phyloP scores from a whole-genome alignment of 106 monocot species.

The Narthecium ossifragum region DNA sequence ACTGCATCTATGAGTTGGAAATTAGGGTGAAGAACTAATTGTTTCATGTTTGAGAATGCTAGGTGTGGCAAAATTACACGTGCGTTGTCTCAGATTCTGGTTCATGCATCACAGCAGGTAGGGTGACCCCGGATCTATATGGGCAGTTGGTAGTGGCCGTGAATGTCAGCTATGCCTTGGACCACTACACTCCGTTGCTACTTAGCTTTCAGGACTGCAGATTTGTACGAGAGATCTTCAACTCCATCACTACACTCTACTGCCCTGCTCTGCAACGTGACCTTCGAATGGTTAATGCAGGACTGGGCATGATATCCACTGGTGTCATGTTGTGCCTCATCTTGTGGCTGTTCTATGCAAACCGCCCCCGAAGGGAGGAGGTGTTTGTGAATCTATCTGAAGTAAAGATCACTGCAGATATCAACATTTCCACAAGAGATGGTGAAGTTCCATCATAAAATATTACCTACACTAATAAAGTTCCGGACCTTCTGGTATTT shows the following conservation, averaged over 20 bases:
- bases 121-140: constrained; percentile 50
- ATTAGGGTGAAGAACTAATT: no score
- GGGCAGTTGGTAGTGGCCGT: constrained; percentile 42
- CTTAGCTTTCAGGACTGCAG: constrained; percentile 62
- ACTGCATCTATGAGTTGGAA: no score
- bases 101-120: constrained; percentile 34
- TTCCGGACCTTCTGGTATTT: neutral
- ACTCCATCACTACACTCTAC: constrained; percentile 27
- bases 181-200: constrained; percentile 54
- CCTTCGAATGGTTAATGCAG: constrained; percentile 40
- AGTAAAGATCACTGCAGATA: constrained; percentile 16
- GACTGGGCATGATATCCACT: constrained; percentile 40
- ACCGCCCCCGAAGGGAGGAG: constrained; percentile 69
- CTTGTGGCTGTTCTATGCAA: constrained; percentile 59
- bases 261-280: constrained; percentile 43
- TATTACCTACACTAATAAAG: neutral
- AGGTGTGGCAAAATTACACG: constrained; percentile 69
- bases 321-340: constrained; percentile 59
- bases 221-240: constrained; percentile 61
- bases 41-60: neutral
- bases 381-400: constrained; percentile 41
- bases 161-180: constrained; percentile 68
- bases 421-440: constrained; percentile 1
- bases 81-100: constrained; percentile 41
- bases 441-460: neutral